phyloP scores from a whole-genome alignment of 2,329 filamentous ascomycete genomes.

The Paecilomyces niveus region DNA sequence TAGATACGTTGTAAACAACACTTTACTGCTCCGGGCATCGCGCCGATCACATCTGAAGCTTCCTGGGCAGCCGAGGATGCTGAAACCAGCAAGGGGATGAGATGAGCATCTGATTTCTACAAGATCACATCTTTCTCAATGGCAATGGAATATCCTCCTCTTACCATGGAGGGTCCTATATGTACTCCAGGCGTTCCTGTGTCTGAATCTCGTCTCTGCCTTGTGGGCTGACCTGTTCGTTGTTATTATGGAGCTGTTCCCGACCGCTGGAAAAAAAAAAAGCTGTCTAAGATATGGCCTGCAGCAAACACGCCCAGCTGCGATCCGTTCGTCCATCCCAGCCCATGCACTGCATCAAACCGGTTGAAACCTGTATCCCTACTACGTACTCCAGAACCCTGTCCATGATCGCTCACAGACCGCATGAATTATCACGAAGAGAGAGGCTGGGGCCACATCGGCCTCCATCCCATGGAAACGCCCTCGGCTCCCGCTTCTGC shows the following conservation, averaged over 20 bases:
- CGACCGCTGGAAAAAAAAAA: neutral
- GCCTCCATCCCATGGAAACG: neutral
- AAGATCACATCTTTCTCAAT: neutral
- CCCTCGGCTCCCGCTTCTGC: neutral
- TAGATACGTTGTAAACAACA: constrained; percentile 1
- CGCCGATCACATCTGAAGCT: neutral
- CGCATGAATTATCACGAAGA: neutral
- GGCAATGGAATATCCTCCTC: neutral
- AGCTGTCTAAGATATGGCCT: neutral
- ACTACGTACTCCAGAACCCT: too few relatives aligned
- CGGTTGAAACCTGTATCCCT: too few relatives aligned
- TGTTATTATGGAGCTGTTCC: neutral
- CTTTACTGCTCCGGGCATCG: constrained; percentile 1
- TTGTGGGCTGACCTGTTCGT: neutral
- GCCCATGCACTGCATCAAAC: neutral
- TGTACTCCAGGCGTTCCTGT: neutral
- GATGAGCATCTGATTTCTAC: neutral
- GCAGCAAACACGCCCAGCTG: neutral
- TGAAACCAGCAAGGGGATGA: neutral
- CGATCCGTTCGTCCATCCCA: neutral
- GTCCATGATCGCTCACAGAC: neutral
- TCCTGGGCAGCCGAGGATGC: neutral
- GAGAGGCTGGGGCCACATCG: too few relatives aligned
- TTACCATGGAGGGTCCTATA: neutral
- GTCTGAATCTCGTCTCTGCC: too few relatives aligned